These are phyloP conservation scores for Neonectria neomacrospora DNA, from an alignment of 2,329 filamentous ascomycete species.

Conservation along the genomic window DNA sequence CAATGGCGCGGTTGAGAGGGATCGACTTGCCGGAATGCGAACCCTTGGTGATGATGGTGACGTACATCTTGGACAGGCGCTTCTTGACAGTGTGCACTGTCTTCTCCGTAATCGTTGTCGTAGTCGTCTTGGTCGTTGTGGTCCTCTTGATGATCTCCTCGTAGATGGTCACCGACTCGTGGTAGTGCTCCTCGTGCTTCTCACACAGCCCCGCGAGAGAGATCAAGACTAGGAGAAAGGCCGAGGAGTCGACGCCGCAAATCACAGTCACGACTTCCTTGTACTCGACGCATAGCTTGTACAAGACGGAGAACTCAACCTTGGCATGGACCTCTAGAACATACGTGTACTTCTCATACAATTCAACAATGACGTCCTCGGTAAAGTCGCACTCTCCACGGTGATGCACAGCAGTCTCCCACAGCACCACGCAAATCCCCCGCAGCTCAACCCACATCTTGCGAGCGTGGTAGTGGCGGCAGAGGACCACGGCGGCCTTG, in stretches of 20 bases:
- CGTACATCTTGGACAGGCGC: slow-evolving; percentile 60
- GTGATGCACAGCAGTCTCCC: slow-evolving; percentile 54
- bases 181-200: slow-evolving; percentile 52
- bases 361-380: slow-evolving; percentile 53
- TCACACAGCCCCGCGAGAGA: slow-evolving; percentile 59
- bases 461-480: slow-evolving; percentile 57
- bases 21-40: slow-evolving; percentile 47
- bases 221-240: slow-evolving; percentile 48
- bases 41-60: slow-evolving; percentile 52
- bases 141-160: slow-evolving; percentile 56
- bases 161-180: slow-evolving; percentile 59
- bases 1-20: slow-evolving; percentile 51
- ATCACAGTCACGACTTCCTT: slow-evolving; percentile 56
- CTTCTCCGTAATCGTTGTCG: slow-evolving; percentile 44
- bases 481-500: slow-evolving; percentile 57
- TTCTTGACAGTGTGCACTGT: slow-evolving; percentile 59
- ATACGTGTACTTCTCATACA: slow-evolving; percentile 58
- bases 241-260: slow-evolving; percentile 45
- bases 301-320: slow-evolving; percentile 53
- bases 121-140: slow-evolving; percentile 49
- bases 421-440: slow-evolving; percentile 57
- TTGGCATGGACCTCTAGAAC: slow-evolving; percentile 57
- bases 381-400: slow-evolving; percentile 51
- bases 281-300: slow-evolving; percentile 60
- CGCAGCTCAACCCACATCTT: slow-evolving; percentile 58